A percentile compares a stretch with the other conserved stretches of the same genome.
Conservation (phyloP, 2,329 filamentous ascomycete species). For the Phyllosticta paracitricarpa region DNA sequence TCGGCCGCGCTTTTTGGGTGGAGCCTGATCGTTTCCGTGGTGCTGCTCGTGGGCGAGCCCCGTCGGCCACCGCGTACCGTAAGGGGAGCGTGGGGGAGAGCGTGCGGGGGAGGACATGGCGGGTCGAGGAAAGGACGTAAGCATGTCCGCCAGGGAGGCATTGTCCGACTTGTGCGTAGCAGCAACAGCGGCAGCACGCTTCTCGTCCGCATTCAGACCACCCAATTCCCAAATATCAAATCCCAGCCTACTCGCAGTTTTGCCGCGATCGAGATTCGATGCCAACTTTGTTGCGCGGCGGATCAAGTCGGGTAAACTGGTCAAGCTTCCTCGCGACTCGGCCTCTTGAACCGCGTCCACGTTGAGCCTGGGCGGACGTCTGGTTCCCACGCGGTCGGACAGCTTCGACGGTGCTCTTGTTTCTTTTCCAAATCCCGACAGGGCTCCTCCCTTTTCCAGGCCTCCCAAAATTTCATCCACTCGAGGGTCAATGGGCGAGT, state of each 20-base stretch:
- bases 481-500: conserved; percentile 13
- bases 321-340: conserved; percentile 78
- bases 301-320: conserved; percentile 86
- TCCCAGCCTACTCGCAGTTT: conserved; percentile 50
- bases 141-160: conserved; percentile 51
- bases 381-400: conserved; percentile 32
- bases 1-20: conserved; percentile 35
- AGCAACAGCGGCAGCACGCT: conserved; percentile 15
- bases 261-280: conserved; percentile 77
- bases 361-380: conserved; percentile 62
- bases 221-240: conserved; percentile 38
- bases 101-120: conserved; percentile 39
- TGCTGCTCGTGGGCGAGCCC: conserved; percentile 9
- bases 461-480: conserved; percentile 19
- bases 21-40: conserved; percentile 13
- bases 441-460: conserved; percentile 24
- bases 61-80: conserved; percentile 20
- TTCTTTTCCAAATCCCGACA: conserved; percentile 17
- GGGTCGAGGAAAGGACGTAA: conserved; percentile 55
- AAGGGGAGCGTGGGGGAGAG: conserved; percentile 11
- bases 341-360: conserved; percentile 73
- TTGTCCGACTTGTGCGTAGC: conserved; percentile 26
- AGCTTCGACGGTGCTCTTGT: conserved; percentile 16
- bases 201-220: conserved; percentile 20
- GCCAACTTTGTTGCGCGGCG: conserved; percentile 77